Evolutionary conservation across 2,329 filamentous ascomycete genomes (phyloP).

Genomic region (Aspergillus chevalieri): DNA sequence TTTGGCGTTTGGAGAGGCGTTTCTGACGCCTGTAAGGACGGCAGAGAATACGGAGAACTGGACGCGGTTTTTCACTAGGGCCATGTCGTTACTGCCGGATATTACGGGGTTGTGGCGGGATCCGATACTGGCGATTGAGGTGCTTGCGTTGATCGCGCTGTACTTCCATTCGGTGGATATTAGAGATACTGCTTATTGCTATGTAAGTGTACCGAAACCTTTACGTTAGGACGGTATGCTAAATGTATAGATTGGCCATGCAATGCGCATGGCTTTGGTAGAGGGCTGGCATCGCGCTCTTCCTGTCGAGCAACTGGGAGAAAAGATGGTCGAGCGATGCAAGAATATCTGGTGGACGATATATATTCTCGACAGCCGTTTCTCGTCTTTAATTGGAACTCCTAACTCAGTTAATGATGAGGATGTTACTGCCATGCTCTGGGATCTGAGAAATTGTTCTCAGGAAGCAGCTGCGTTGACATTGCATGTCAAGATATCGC

Average conservation of each 20-base stretch:
- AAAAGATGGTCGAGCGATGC: slow-evolving; percentile 43
- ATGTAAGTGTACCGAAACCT: slow-evolving; percentile 28
- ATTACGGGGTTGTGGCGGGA: slow-evolving; percentile 35
- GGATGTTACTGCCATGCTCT: slow-evolving; percentile 41
- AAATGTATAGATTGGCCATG: slow-evolving; percentile 46
- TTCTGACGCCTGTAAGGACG: slow-evolving; percentile 35
- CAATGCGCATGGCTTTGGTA: slow-evolving; percentile 47
- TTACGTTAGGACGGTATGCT: neutral
- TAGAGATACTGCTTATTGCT: slow-evolving; percentile 45
- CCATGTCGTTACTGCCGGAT: slow-evolving; percentile 37
- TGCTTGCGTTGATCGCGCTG: slow-evolving; percentile 45
- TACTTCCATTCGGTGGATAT: slow-evolving; percentile 48
- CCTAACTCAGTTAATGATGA: slow-evolving; percentile 47
- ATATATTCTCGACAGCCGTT: slow-evolving; percentile 50
- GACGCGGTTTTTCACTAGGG: slow-evolving; percentile 39
- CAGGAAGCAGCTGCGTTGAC: slow-evolving; percentile 31
- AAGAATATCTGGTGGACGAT: slow-evolving; percentile 53
- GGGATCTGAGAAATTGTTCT: slow-evolving; percentile 32
- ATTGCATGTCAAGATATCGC: slow-evolving; percentile 38
- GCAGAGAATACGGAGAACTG: slow-evolving; percentile 36
- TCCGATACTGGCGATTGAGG: slow-evolving; percentile 41
- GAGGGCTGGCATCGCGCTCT: slow-evolving; percentile 51
- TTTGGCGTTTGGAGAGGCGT: slow-evolving; percentile 48
- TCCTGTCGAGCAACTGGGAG: slow-evolving; percentile 42
- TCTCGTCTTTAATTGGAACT: slow-evolving; percentile 50